phyloP scores from a whole-genome alignment of 106 monocot species.

The Ottelia alismoides region DNA sequence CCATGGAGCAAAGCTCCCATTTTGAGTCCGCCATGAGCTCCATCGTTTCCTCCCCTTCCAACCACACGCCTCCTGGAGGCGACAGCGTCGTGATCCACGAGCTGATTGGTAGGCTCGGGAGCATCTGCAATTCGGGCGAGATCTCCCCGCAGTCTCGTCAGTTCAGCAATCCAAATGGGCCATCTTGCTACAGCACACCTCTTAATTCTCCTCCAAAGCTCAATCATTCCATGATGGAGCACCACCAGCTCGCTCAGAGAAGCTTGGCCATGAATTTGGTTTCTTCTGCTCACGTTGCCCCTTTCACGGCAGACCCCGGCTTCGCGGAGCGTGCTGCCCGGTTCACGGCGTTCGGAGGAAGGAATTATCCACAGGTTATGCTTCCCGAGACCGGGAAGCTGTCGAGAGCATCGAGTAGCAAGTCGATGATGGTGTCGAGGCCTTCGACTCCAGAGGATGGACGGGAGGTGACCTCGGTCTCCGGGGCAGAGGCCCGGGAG shows the following conservation, averaged over 20 bases:
- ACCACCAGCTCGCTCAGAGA: neutral
- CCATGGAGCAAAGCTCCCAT: slow-evolving; percentile 4
- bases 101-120: slow-evolving; percentile 17
- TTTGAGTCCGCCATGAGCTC: slow-evolving; percentile 21
- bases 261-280: neutral
- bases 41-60: slow-evolving; percentile 19
- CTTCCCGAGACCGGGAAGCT: neutral
- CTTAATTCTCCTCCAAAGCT: slow-evolving; percentile 17
- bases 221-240: slow-evolving; percentile 13
- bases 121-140: slow-evolving; percentile 33
- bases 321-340: slow-evolving; percentile 17
- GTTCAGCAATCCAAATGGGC: slow-evolving; percentile 5
- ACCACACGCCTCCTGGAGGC: neutral
- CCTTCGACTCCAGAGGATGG: slow-evolving; percentile 1
- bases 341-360: slow-evolving; percentile 15
- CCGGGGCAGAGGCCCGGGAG: neutral
- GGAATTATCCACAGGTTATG: neutral
- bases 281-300: slow-evolving; percentile 3
- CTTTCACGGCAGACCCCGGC: slow-evolving; percentile 11
- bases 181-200: slow-evolving; percentile 20
- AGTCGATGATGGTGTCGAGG: neutral
- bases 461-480: slow-evolving; percentile 2
- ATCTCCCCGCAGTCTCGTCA: slow-evolving; percentile 18
- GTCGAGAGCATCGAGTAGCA: neutral
- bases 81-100: slow-evolving; percentile 18